Base-by-base conservation (phyloP, 441 rosid genomes). In the Syzygium malaccense region DNA sequence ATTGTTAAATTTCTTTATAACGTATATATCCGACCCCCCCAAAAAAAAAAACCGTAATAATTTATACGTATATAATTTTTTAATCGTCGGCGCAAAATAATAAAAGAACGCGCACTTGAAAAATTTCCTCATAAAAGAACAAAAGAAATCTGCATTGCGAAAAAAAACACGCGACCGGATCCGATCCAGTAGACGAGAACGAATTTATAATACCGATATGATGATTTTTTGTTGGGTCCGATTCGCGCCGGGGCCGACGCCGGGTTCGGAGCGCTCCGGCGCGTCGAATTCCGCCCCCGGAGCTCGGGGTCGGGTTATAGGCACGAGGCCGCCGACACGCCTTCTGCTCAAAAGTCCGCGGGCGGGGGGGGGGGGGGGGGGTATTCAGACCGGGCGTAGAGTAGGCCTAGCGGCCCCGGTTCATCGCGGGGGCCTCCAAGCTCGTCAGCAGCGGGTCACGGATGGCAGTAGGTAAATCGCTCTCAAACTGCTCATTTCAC, bases 301-400 rank as follows among this genome's bases (percentile, higher is more conserved):
- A 66, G 14, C 25, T 66, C 4, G 13, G 12, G 11, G 78, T 18
- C 6, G 25, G 78, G 33, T 17, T 17, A 4, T 3, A 6, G 14
- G 20, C 1, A 9, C 7, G 79, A 6, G 8, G 8, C 7, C 14
- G 37, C 14, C 79, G 15, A 25, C 62, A 10, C 0, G 4, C 3
- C 26, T 4, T n/a, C 4, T 25, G 2, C 1, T 18, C 3, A 6
- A 7, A 45, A 5, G 0, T 23, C 9, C 45, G 4, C 8, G n/a
- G n/a, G n/a, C n/a, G n/a, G n/a, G n/a, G n/a, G n/a, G n/a, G n/a
- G n/a, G n/a, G n/a, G n/a, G n/a, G 25, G 41, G 25, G 41, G 71
- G 15, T 0, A 17, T 10, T 32, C 41, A 37, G 26, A 5, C 79
- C 26, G 33, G 4, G 48, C 26, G 11, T 20, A 13, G 80, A 20